Percentiles rank a stretch among this genome's conserved stretches.
Conservation (phyloP, 2,329 filamentous ascomycete species). For the Cercospora berteroae region DNA sequence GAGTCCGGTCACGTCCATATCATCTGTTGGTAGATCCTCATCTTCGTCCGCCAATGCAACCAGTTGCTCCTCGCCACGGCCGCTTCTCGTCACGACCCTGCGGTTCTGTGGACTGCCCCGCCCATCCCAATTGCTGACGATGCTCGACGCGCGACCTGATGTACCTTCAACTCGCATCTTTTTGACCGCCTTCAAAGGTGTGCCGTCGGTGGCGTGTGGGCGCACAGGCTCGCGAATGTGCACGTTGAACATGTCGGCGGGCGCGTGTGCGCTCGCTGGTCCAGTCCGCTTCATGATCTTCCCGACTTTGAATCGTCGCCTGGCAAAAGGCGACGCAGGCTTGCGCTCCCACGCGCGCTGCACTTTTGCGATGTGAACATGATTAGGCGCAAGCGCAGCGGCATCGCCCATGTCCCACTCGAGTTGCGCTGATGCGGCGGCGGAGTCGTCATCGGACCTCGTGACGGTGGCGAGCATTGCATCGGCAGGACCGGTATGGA, state of each 20-base stretch:
- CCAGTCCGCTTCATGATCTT: slow-evolving; percentile 49
- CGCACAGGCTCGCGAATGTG: slow-evolving; percentile 5
- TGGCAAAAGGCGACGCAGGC: slow-evolving; percentile 44
- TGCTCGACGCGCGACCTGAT: slow-evolving; percentile 17
- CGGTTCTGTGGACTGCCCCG: slow-evolving; percentile 30
- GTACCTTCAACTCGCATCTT: slow-evolving; percentile 40
- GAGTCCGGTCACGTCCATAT: slow-evolving; percentile 10
- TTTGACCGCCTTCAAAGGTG: slow-evolving; percentile 46
- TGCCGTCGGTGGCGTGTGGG: slow-evolving; percentile 21
- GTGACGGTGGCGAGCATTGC: not conserved
- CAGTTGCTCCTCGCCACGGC: slow-evolving; percentile 21
- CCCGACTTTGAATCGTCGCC: slow-evolving; percentile 32
- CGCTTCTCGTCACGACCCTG: slow-evolving; percentile 35
- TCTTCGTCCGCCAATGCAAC: slow-evolving; percentile 28
- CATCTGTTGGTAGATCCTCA: not conserved
- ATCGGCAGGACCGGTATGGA: not conserved
- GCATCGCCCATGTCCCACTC: slow-evolving; percentile 45
- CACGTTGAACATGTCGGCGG: slow-evolving; percentile 13
- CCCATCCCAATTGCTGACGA: slow-evolving; percentile 32
- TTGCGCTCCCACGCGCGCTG: slow-evolving; percentile 52
- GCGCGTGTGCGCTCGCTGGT: not conserved
- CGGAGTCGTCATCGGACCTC: not conserved
- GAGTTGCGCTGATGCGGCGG: slow-evolving; percentile 8
- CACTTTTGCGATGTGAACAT: slow-evolving; percentile 43
- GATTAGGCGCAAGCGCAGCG: slow-evolving; percentile 42